Percentiles rank a stretch among this genome's conserved stretches.
Conservation (phyloP, 768 basidiomycete genomes). For the Filobasidium floriforme region DNA sequence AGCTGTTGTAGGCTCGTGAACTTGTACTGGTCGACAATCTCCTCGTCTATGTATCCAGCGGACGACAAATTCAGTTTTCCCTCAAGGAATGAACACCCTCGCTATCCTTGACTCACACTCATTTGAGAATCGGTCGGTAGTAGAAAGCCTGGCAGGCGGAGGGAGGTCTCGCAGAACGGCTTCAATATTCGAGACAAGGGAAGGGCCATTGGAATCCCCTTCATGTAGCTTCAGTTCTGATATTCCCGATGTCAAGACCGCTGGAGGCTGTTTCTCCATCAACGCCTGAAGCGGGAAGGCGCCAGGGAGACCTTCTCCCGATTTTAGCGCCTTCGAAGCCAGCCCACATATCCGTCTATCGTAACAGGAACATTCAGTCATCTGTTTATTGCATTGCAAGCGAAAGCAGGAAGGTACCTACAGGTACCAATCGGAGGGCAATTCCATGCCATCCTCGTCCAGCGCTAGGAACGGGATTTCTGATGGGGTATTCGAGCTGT, state of each 20-base stretch:
- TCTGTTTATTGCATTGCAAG: conserved; percentile 10
- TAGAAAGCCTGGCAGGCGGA: not conserved
- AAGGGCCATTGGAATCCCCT: too few relatives aligned
- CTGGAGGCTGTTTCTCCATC: conserved; percentile 47
- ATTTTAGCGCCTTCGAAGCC: conserved; percentile 60
- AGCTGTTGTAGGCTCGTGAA: not conserved
- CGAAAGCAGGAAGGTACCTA: conserved; percentile 18
- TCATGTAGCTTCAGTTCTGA: too few relatives aligned
- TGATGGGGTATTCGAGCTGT: conserved; percentile 56
- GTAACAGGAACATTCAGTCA: conserved; percentile 56
- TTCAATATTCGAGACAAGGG: too few relatives aligned
- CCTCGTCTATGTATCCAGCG: not conserved
- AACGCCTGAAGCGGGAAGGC: conserved; percentile 64
- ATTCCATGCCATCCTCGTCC: conserved; percentile 64
- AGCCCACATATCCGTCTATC: conserved; percentile 58
- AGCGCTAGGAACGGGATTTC: conserved; percentile 55
- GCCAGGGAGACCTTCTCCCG: conserved; percentile 58
- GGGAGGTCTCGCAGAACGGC: not conserved
- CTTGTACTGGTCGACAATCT: not conserved
- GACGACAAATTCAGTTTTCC: not conserved
- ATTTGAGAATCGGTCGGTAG: not conserved
- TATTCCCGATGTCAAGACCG: too few relatives aligned
- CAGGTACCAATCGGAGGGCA: conserved; percentile 71
- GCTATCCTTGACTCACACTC: not conserved
- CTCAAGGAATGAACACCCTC: not conserved